A percentile compares a stretch with the other conserved stretches of the same genome.
Evolutionary conservation across 2,329 filamentous ascomycete species (phyloP).

Genomic region (Pleoardoris graminearum): DNA sequence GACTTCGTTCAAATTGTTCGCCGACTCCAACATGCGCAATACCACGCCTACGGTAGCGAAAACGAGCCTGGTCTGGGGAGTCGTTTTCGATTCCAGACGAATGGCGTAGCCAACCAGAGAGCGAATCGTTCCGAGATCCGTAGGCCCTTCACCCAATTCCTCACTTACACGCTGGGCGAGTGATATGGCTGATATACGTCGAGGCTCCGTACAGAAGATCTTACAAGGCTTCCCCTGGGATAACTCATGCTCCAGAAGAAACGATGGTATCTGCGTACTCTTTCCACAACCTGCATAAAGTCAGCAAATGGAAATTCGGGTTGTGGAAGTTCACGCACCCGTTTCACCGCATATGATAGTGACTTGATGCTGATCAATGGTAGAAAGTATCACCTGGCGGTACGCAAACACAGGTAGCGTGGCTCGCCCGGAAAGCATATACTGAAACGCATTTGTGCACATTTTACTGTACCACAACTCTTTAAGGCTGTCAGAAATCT

Average conservation of each 20-base stretch:
- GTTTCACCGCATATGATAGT: conserved; percentile 96
- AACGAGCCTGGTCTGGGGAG: conserved; percentile 78
- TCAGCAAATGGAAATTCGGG: neutral
- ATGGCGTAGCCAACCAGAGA: conserved; percentile 96
- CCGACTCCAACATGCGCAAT: conserved; percentile 94
- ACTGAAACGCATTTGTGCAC: conserved; percentile 63
- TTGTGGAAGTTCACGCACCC: neutral
- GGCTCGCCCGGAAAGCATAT: conserved; percentile 77
- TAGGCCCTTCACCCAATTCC: conserved; percentile 83
- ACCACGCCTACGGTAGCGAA: conserved; percentile 91
- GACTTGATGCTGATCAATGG: conserved; percentile 79
- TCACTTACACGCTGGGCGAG: conserved; percentile 91
- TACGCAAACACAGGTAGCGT: conserved; percentile 90
- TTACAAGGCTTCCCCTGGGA: conserved; percentile 80
- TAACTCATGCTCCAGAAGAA: conserved; percentile 87
- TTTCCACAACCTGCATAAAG: conserved; percentile 74
- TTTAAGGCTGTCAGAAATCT: conserved; percentile 48
- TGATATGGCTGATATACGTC: conserved; percentile 94
- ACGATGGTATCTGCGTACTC: conserved; percentile 95
- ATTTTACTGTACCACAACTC: conserved; percentile 58
- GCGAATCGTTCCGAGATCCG: conserved; percentile 77
- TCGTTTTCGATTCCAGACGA: conserved; percentile 84
- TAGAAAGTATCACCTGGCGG: conserved; percentile 73
- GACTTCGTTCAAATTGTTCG: conserved; percentile 82
- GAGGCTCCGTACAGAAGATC: conserved; percentile 92